Conservation (phyloP, 2,329 filamentous ascomycete genomes). For the Teratosphaeria zuluensis region DNA sequence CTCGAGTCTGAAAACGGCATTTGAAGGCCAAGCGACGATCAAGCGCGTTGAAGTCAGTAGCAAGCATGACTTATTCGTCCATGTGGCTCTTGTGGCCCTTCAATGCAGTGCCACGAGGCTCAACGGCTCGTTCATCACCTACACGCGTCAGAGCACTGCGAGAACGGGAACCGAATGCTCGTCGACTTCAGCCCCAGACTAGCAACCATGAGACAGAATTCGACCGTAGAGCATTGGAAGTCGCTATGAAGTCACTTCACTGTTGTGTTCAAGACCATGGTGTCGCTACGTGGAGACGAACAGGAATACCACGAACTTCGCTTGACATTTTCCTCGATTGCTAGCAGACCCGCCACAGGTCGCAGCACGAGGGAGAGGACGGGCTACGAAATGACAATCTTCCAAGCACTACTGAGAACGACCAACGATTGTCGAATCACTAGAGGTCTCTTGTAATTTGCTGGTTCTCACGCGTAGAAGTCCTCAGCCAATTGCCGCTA, state of each 20-base stretch:
- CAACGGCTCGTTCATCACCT: not conserved
- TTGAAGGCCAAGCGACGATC: not conserved
- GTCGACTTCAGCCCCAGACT: not conserved
- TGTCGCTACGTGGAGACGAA: too few relatives aligned
- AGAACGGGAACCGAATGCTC: too few relatives aligned
- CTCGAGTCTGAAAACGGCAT: not conserved
- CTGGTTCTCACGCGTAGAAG: not conserved
- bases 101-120: not conserved
- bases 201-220: not conserved
- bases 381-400: too few relatives aligned
- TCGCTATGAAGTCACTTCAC: not conserved
- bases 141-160: not conserved
- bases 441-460: not conserved
- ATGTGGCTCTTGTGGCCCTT: not conserved
- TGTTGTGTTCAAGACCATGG: not conserved
- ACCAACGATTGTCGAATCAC: not conserved
- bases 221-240: too few relatives aligned
- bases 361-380: too few relatives aligned
- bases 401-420: too few relatives aligned
- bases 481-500: not conserved
- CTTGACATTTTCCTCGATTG: too few relatives aligned
- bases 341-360: too few relatives aligned
- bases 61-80: too few relatives aligned
- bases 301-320: too few relatives aligned
- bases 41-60: too few relatives aligned